Base-by-base conservation (phyloP, 768 basidiomycete species). In the Mycena epipterygia region DNA sequence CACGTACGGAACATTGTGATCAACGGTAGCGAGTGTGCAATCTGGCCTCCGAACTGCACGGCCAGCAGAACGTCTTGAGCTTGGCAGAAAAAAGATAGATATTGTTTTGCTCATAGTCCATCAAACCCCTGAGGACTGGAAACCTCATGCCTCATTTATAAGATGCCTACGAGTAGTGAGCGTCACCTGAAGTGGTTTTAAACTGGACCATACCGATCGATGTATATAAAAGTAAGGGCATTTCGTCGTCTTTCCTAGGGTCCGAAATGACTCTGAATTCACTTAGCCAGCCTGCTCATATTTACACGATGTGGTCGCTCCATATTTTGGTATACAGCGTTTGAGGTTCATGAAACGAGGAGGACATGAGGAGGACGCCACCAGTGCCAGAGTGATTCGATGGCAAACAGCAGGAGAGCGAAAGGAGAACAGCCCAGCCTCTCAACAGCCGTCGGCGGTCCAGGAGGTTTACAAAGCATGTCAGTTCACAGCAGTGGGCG, bases 291-390 rank as follows among this genome's bases (percentile, higher is more conserved):
- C 13, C 64, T 70, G 39, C 29, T 67, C 59, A 35, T n/a, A 79
- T 93, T 73, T 77, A 95, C 90, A 98, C 93, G 76, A 97, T 89
- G 83, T 98, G 97, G 79, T 97, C 95, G 74, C 97, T 95, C 91
- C 95, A 98, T 73, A 98, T 95, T 84, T 99, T 99, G 84, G 98
- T 97, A 81, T 98, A 98, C 30, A 99, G 87, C 30, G 97, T 98
- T 44, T n/a, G 42, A 44, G 42, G n/a, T n/a, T n/a, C n/a, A n/a
- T n/a, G n/a, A n/a, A n/a, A n/a, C n/a, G n/a, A n/a, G n/a, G n/a
- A n/a, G n/a, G n/a, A n/a, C n/a, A n/a, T n/a, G n/a, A n/a, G n/a
- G n/a, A n/a, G n/a, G n/a, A n/a, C n/a, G n/a, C n/a, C n/a, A n/a
- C n/a, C n/a, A n/a, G n/a, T n/a, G n/a, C n/a, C n/a, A n/a, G n/a